Base-by-base conservation (phyloP, 2,329 filamentous ascomycete species). In the Phialophora verrucosa region DNA sequence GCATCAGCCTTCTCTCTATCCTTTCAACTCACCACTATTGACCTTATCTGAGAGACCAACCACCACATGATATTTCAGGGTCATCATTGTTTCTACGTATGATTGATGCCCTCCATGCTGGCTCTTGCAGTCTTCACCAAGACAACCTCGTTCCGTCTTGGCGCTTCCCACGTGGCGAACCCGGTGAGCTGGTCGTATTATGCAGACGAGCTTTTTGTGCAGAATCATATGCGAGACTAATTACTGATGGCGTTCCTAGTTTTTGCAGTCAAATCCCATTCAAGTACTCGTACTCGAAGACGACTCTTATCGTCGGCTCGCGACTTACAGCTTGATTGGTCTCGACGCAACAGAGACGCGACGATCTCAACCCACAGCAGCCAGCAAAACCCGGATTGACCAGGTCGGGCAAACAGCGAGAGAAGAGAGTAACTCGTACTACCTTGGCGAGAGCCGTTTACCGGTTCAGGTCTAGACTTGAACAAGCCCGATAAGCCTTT, bases 401-500 rank as follows among this genome's bases (percentile, higher is more conserved):
- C 6, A 8, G n/a, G 14, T 53, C 23, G 11, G 49, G 27, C 27
- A 12, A 29, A 11, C 49, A 7, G 12, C 27, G 17, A 55, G 29
- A 32, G 25, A 31, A 32, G 3, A 32, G 7, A 27, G 2, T n/a
- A n/a, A n/a, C n/a, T n/a, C n/a, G n/a, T 25, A 25, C 23, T n/a
- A 12, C 27, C 27, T 32, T 14, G 14, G 4, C 27, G 17, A 29
- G 51, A 29, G 51, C 11, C 11, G 32, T 42, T 61, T 25, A 38
- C 59, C 20, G 11, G 2, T 14, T 29, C 20, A 53, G 59, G 29
- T 31, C 59, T 42, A 53, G 59, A 53, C 11, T 32, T 8, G 32
- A 53, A 38, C 44, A 61, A 53, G 47, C 47, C 14, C 10, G 59
- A 61, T 61, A 61, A 61, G 59, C 49, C 27, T 59, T 44, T 5